phyloP scores from a whole-genome alignment of 345 rosid genomes.

The Boechera retrofracta region DNA sequence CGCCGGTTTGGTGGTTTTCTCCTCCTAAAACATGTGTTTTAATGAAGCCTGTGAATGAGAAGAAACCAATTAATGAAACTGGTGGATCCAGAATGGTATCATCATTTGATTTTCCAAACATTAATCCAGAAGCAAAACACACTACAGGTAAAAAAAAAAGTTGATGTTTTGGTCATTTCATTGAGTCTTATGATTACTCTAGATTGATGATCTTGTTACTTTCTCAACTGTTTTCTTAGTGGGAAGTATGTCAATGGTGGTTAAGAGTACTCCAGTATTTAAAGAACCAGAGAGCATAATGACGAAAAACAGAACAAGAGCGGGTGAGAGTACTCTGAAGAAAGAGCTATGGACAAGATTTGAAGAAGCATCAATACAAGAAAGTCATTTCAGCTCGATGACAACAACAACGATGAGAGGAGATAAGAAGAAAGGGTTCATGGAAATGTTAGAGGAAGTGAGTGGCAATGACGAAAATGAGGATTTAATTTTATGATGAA shows the following conservation, averaged over 20 bases:
- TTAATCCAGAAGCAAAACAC: constrained; percentile 31
- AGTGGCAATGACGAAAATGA: constrained; percentile 55
- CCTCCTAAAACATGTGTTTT: constrained; percentile 88
- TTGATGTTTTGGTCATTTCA: constrained; percentile 8
- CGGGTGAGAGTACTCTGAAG: constrained; percentile 90
- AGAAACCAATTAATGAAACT: constrained; percentile 35
- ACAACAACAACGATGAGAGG: constrained; percentile 35
- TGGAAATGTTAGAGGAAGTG: constrained; percentile 91
- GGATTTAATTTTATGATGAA: constrained; percentile 5
- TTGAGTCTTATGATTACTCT: background rate
- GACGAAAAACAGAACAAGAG: constrained; percentile 56
- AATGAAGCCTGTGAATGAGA: constrained; percentile 66
- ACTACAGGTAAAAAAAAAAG: constrained; percentile 23
- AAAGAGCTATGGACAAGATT: constrained; percentile 94
- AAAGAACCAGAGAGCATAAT: constrained; percentile 59
- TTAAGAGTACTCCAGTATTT: constrained; percentile 71
- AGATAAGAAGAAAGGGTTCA: constrained; percentile 66
- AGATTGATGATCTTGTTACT: background rate
- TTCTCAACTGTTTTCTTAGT: constrained; percentile 18
- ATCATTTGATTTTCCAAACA: constrained; percentile 15
- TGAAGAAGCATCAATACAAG: constrained; percentile 72
- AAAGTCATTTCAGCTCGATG: constrained; percentile 41
- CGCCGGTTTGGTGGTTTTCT: constrained; percentile 84
- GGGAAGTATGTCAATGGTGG: constrained; percentile 35
- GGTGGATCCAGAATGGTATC: constrained; percentile 28